Base-by-base conservation (phyloP, 2,329 filamentous ascomycete species). In the Westerdykella aurantiaca region DNA sequence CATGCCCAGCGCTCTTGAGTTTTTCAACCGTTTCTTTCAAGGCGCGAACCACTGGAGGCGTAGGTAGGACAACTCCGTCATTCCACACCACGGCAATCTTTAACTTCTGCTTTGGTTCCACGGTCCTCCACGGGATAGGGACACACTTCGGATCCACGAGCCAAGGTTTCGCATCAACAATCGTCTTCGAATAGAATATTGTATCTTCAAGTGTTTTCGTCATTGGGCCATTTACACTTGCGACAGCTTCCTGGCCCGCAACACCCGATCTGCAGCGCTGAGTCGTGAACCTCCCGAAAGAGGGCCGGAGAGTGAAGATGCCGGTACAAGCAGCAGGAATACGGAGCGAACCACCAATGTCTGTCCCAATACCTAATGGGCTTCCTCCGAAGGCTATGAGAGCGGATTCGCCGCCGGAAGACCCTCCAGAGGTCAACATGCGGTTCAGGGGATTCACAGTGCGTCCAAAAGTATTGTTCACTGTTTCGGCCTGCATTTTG, bases 381-480 rank as follows among this genome's bases (percentile, higher is more conserved):
- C 76, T 80, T 13, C 82, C 83, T 9, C 67, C 64, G 44, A 85
- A 74, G 0, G 70, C 68, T 31, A 86, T 73, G 2, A 86, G 70
- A 0, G 82, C 82, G 5, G 76, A 76, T 57, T 86, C 83, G 37
- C 83, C 83, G 2, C 83, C 83, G 0, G 80, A 83, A 31, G 77
- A 81, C 7, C 83, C 83, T 10, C 83, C 83, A 17, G 76, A 76
- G 0, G 81, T 84, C 3, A 80, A 69, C 2, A 66, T 66, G 21
- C 78, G 73, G 56, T 83, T 83, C 6, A 68, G 65, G 0, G 83
- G 83, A 56, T 83, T 84, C 17, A 79, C 59, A 0, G 80, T 83
- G 11, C 80, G 72, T 7, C 82, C 83, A 53, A 81, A 80, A 1
- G 78, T 71, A 52, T 83, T 82, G 64, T 85, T 85, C 13, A 82